A percentile compares a stretch with the other conserved stretches of the same genome.
Conservation (phyloP, 441 rosid species). For the Rhodomyrtus psidioides region DNA sequence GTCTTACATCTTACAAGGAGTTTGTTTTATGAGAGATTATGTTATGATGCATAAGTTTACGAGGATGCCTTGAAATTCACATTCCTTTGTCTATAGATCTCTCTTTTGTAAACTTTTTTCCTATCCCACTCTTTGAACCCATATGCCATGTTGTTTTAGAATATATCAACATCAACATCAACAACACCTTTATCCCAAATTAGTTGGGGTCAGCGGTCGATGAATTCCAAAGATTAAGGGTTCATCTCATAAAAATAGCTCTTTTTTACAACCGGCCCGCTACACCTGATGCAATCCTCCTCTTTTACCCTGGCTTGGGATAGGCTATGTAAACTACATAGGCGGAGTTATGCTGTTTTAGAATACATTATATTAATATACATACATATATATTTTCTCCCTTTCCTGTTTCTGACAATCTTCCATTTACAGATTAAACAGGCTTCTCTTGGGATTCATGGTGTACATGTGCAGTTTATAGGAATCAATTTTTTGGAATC, state of each 20-base stretch:
- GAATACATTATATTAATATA: not conserved
- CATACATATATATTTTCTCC: not conserved
- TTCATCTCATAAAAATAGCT: no score
- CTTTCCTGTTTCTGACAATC: constrained; percentile 15
- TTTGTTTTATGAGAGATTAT: not conserved
- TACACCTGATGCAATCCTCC: no score
- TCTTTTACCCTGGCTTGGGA: no score
- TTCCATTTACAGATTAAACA: constrained; percentile 62
- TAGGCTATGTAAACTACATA: no score
- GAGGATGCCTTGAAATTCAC: not conserved
- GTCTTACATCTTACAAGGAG: not conserved
- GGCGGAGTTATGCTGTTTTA: not conserved
- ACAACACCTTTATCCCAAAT: no score
- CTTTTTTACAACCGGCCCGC: no score
- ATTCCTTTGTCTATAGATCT: not conserved
- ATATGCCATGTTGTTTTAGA: no score
- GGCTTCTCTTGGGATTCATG: constrained; percentile 71
- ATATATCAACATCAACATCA: no score
- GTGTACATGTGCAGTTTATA: constrained; percentile 66
- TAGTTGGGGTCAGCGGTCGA: no score
- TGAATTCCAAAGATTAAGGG: no score
- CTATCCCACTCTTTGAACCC: not conserved
- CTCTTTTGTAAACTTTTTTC: not conserved
- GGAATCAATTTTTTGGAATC: constrained; percentile 90
- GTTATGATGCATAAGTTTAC: not conserved